A percentile compares a stretch with the other conserved stretches of the same genome.
phyloP scores from a whole-genome alignment of 768 basidiomycete species.

The Cubamyces lactineus region DNA sequence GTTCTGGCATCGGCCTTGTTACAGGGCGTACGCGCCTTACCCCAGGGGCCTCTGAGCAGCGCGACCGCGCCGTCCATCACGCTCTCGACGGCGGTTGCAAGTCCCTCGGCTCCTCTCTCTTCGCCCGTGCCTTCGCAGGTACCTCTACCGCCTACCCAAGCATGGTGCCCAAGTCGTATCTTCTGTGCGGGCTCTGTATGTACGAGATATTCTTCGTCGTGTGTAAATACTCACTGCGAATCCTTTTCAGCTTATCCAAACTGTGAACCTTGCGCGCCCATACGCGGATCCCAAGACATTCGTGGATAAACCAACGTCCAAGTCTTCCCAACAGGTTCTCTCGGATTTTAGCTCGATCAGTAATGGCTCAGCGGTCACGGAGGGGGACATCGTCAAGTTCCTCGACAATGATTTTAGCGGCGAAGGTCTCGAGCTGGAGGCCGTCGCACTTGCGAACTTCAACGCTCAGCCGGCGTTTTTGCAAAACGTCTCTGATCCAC shows the following conservation, averaged over 20 bases:
- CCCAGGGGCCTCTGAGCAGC: constrained; percentile 17
- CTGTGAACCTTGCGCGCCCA: constrained; percentile 75
- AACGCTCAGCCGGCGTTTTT: constrained; percentile 66
- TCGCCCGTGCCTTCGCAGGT: constrained; percentile 66
- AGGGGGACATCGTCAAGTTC: constrained; percentile 67
- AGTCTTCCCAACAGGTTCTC: constrained; percentile 65
- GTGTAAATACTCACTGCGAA: no score
- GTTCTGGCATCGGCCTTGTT: constrained; percentile 10
- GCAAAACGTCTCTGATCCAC: constrained; percentile 65
- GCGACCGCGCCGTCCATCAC: constrained; percentile 40
- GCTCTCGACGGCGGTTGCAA: constrained; percentile 64
- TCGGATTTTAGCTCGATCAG: constrained; percentile 61
- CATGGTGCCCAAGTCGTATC: constrained; percentile 77
- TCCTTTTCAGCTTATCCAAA: constrained; percentile 76
- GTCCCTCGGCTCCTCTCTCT: constrained; percentile 57
- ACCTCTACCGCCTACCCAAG: constrained; percentile 65
- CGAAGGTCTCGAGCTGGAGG: constrained; percentile 83
- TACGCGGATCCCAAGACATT: constrained; percentile 87
- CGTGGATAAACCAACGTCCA: constrained; percentile 85
- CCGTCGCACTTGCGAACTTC: constrained; percentile 63
- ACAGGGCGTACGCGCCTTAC: constrained; percentile 16
- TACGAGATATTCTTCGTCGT: no score
- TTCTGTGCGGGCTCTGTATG: constrained; percentile 80
- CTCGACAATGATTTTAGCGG: constrained; percentile 77
- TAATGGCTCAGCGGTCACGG: constrained; percentile 49